Conservation (phyloP, 257 asterid species). For the Salvia miltiorrhiza region DNA sequence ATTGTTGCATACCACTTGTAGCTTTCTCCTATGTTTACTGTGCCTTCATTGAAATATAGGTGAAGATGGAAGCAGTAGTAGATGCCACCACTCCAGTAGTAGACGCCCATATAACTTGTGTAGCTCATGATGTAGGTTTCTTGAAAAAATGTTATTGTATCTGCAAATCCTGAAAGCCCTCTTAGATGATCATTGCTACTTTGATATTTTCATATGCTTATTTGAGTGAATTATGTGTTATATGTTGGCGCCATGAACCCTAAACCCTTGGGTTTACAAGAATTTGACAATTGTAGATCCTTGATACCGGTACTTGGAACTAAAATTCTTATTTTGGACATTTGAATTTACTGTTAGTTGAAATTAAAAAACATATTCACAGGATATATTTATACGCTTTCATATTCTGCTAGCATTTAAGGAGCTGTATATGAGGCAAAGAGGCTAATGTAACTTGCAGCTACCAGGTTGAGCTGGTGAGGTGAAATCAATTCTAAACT, state of each 20-base stretch:
- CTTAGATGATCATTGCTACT: neutral
- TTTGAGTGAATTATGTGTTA: neutral
- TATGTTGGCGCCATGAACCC: neutral
- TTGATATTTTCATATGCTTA: neutral
- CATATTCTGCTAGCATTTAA: neutral
- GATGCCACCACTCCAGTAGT: constrained; percentile 40
- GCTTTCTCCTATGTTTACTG: constrained; percentile 28
- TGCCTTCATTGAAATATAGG: constrained; percentile 21
- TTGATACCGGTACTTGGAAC: neutral
- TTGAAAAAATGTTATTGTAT: neutral
- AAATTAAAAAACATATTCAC: neutral
- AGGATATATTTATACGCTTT: neutral
- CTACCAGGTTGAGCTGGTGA: constrained; percentile 1
- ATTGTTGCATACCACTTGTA: neutral
- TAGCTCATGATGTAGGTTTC: neutral
- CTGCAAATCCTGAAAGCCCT: neutral
- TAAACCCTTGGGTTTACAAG: neutral
- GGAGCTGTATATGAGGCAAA: neutral
- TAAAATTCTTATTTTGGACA: constrained; percentile 1
- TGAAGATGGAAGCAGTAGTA: constrained; percentile 51
- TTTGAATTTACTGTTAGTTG: neutral
- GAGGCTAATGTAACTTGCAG: neutral
- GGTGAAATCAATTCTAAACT: neutral
- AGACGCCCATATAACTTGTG: neutral
- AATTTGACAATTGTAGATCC: neutral